Conservation (phyloP, 352 stramenopile species). For the Peronospora destructor region DNA sequence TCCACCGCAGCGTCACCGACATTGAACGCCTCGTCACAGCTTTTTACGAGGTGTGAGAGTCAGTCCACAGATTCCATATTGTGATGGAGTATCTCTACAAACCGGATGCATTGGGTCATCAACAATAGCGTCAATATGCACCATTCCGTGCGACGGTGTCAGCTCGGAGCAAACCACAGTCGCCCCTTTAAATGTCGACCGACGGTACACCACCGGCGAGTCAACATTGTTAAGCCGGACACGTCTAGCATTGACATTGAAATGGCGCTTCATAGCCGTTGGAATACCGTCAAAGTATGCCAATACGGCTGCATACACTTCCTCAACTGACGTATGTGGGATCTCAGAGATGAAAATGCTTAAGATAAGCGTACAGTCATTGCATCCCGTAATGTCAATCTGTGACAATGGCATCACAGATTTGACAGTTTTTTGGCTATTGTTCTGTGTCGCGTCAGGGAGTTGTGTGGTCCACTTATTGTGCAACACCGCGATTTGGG, state of each 20-base stretch:
- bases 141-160: slow-evolving; percentile 21
- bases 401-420: slow-evolving; percentile 19
- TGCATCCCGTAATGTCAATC: slow-evolving; percentile 29
- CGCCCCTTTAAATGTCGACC: slow-evolving; percentile 23
- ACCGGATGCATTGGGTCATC: slow-evolving; percentile 30
- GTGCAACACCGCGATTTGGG: slow-evolving; percentile 20
- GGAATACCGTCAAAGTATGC: slow-evolving; percentile 25
- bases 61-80: slow-evolving; percentile 24
- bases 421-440: not conserved
- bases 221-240: slow-evolving; percentile 16
- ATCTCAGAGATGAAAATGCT: slow-evolving; percentile 35
- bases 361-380: slow-evolving; percentile 27
- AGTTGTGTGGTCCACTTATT: slow-evolving; percentile 20
- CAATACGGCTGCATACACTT: slow-evolving; percentile 19
- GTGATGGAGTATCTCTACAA: slow-evolving; percentile 6
- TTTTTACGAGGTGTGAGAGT: slow-evolving; percentile 26
- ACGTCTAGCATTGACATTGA: slow-evolving; percentile 15
- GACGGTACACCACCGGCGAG: slow-evolving; percentile 26
- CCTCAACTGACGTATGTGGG: slow-evolving; percentile 23
- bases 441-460: slow-evolving; percentile 13
- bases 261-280: slow-evolving; percentile 24
- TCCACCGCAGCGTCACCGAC: slow-evolving; percentile 26
- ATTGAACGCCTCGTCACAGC: slow-evolving; percentile 7
- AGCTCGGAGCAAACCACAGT: slow-evolving; percentile 29
- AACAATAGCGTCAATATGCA: slow-evolving; percentile 32